Evolutionary conservation across 192 early-diverging fungal genomes (phyloP), one percentile per base, ranked within the genome.

Genomic region (Coemansia sp.): DNA sequence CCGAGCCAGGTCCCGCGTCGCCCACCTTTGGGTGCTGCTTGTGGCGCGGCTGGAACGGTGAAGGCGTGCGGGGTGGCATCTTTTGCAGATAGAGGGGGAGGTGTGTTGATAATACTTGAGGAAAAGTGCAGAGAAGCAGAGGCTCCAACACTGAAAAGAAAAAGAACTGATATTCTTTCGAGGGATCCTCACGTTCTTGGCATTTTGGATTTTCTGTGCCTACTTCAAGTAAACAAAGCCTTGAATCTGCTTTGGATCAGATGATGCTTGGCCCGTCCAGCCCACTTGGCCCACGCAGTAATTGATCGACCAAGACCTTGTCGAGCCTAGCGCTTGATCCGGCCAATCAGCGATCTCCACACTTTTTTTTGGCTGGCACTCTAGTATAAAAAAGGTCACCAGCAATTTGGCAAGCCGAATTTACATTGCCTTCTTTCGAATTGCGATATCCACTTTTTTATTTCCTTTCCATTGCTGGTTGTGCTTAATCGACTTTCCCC

Each of bases 301-400:
- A 38, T 38, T 9, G 9, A 38, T 38, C 36, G 36, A 38, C 9
- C 36, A 38, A 38, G 36, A n/a, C n/a, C n/a, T n/a, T n/a, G n/a
- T n/a, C n/a, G n/a, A n/a, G n/a, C n/a, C 36, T 23, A 1, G 5
- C 20, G 8, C 20, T 38, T 38, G 36, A 38, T 38, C 9, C 9
- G 53, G 40, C 73, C 73, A 74, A 74, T 74, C 73, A 74, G 42
- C 56, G 42, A 13, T 20, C 45, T 59, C 63, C 70, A 73, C 70
- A 64, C 62, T 9, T 33, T 8, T 25, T 7, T 50, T 23, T 23
- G 20, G 6, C 48, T 20, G 13, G 41, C 41, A 14, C 41, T 43
- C 14, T 43, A 11, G 41, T 11, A 13, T 8, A 43, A 14, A 43
- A n/a, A n/a, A n/a, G n/a, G n/a, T n/a, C n/a, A n/a, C n/a, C n/a